Conservation (phyloP, 345 rosid species). For the Moringa oleifera region DNA sequence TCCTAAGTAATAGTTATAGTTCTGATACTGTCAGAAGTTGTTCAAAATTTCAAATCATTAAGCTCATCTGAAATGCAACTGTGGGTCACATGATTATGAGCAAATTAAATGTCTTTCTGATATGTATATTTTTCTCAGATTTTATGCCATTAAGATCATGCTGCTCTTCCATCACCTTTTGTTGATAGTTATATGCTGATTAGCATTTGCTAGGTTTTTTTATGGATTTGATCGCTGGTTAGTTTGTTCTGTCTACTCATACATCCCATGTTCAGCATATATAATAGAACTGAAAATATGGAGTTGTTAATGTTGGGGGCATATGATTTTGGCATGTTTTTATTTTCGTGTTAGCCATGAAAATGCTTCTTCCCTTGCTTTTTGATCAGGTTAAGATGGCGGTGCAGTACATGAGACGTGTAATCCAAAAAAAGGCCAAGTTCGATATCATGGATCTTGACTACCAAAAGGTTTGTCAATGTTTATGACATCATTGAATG, state of each 20-base stretch:
- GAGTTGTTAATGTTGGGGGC: neutral
- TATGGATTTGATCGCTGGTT: neutral
- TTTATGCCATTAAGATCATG: too few species aligned
- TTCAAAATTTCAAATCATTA: too few species aligned
- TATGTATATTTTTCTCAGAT: too few species aligned
- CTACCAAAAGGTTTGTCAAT: conserved; percentile 66
- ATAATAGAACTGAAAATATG: conserved; percentile 4
- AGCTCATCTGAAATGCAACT: too few species aligned
- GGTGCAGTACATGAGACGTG: conserved; percentile 80
- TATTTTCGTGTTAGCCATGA: conserved; percentile 8
- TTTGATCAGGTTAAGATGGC: conserved; percentile 83
- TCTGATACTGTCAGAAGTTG: too few species aligned
- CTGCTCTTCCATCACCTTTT: too few species aligned
- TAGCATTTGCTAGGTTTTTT: neutral
- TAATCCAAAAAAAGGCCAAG: conserved; percentile 90
- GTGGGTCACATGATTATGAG: too few species aligned
- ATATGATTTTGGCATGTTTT: neutral
- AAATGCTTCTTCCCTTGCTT: conserved; percentile 13
- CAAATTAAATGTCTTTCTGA: too few species aligned
- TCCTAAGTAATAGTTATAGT: too few species aligned
- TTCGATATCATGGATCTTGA: conserved; percentile 94
- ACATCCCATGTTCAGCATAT: neutral
- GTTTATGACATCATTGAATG: conserved; percentile 1
- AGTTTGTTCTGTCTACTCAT: neutral
- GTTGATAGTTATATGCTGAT: too few species aligned